Base-by-base conservation (phyloP, 495 filamentous ascomycete genomes). In the Lepidopterella palustris region DNA sequence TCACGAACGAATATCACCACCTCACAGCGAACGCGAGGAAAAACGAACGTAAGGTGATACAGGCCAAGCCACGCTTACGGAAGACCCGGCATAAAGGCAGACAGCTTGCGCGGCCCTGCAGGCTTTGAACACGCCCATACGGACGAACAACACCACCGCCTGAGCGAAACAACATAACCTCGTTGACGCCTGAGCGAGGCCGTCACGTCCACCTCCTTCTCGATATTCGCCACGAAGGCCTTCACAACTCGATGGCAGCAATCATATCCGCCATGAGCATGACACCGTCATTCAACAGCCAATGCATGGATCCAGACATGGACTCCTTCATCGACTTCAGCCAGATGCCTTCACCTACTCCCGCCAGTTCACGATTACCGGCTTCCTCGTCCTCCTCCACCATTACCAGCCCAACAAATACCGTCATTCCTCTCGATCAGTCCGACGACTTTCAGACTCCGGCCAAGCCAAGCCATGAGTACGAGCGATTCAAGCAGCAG, bases 401-500 rank as follows among this genome's bases (percentile, higher is more conserved):
- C 29, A 61, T 64, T 20, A 49, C 65, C 28, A 70, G 64, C 28
- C 64, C 67, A 5, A 57, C 61, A 15, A 67, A 61, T 42, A 63
- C 63, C 20, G 52, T 58, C 39, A 31, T 66, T 23, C 39, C 28
- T n/a, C 66, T 65, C 59, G 69, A 70, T 48, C 35, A 54, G 35
- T n/a, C 31, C 52, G 71, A 73, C 53, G 70, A 72, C 45, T 81
- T 79, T 31, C 82, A 86, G 68, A 72, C 75, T 13, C 83, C 90
- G 65, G 81, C 84, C 45, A 90, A 80, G 20, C 92, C 92, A 8
- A 96, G 90, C 68, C 90, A 96, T 76, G 87, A 92, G 68, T 98
- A 98, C 74, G 86, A 91, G 61, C 83, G 85, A 45, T 89, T 95
- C 74, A 86, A 87, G 72, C 92, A 98, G 68, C 90, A 96, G 73